Conservation (phyloP, 78 protist species). For the Cyanophora paradoxa region DNA sequence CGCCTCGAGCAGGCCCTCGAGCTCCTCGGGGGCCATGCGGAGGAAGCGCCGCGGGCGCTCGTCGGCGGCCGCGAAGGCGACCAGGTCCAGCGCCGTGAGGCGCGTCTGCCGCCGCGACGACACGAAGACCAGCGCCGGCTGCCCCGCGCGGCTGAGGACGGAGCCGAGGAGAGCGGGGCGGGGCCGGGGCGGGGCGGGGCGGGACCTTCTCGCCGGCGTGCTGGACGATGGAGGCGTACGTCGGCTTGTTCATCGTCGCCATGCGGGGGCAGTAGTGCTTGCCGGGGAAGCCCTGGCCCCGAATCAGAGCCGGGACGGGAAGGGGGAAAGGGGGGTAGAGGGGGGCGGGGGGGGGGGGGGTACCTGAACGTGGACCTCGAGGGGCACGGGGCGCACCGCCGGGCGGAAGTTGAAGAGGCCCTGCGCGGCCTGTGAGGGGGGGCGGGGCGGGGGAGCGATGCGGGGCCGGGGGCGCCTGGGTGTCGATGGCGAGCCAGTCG, state of each 20-base stretch:
- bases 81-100: slow-evolving; percentile 83
- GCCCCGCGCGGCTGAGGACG: too few species aligned
- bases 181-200: too few species aligned
- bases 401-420: slow-evolving; percentile 96
- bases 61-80: background rate
- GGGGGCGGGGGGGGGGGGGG: too few species aligned
- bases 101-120: slow-evolving; percentile 97
- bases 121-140: slow-evolving; percentile 86
- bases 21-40: slow-evolving; percentile 30
- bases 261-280: slow-evolving; percentile 99
- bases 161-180: too few species aligned
- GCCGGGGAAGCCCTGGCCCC: slow-evolving; percentile 91
- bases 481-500: slow-evolving; percentile 96
- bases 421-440: too few species aligned
- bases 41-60: slow-evolving; percentile 49
- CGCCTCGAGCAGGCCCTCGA: slow-evolving; percentile 9
- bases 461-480: too few species aligned
- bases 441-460: too few species aligned
- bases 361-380: slow-evolving; percentile 42
- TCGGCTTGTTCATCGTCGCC: slow-evolving; percentile 99
- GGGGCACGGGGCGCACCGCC: background rate
- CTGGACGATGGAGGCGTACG: too few species aligned
- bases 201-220: too few species aligned
- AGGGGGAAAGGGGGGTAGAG: too few species aligned
- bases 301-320: too few species aligned